These are phyloP conservation scores for Gamsiella multidivaricata DNA, from an alignment of 192 early-diverging fungal genomes.

Conservation along the genomic window DNA sequence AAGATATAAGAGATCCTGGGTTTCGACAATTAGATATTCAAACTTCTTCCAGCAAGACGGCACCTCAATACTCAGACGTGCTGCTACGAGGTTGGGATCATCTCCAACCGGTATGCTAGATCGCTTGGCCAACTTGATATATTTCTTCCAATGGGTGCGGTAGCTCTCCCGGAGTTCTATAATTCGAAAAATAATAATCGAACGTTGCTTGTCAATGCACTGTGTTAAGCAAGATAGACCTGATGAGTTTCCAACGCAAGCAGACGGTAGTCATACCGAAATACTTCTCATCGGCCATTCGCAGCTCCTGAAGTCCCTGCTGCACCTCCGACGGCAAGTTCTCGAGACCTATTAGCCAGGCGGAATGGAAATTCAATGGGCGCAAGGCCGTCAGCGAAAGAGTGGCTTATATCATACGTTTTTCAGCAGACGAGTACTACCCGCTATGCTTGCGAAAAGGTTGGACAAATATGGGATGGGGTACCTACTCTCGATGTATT, in stretches of 20 bases:
- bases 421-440: neutral
- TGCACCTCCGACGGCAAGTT: conserved; percentile 66
- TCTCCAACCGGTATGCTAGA: conserved; percentile 33
- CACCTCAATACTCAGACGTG: conserved; percentile 43
- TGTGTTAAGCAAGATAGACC: no score
- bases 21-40: no score
- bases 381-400: no score
- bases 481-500: conserved; percentile 66
- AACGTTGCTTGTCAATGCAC: neutral
- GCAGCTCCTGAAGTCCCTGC: conserved; percentile 63
- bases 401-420: conserved; percentile 3
- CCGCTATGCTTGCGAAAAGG: neutral
- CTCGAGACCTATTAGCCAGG: conserved; percentile 54
- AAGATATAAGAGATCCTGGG: no score
- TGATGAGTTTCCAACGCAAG: no score
- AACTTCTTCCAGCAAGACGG: no score
- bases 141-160: conserved; percentile 51
- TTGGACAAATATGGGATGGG: neutral
- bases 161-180: conserved; percentile 55
- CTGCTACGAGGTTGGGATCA: conserved; percentile 21
- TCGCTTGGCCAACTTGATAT: conserved; percentile 52
- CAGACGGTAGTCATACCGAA: no score
- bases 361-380: no score
- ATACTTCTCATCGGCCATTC: conserved; percentile 61
- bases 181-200: neutral